A percentile compares a stretch with the other conserved stretches of the same genome.
phyloP scores from a whole-genome alignment of 2,329 filamentous ascomycete genomes.

The Calonectria honghensis region DNA sequence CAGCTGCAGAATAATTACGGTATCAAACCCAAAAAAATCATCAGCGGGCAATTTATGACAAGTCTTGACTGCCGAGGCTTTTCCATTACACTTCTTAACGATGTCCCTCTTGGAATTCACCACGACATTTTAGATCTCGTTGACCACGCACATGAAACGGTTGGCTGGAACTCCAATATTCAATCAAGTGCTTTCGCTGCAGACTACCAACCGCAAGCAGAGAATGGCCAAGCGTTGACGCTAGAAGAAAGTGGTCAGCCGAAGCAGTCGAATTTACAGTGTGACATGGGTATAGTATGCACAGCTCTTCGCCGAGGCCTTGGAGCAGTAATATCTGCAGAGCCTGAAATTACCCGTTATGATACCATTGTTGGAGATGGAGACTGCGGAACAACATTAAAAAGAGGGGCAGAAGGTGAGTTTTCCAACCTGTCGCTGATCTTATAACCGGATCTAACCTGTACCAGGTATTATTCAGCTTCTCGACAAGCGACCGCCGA shows the following conservation, averaged over 20 bases:
- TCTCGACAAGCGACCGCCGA: background rate
- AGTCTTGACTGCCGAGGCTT: constrained; percentile 83
- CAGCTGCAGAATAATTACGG: constrained; percentile 34
- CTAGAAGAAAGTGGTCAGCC: background rate
- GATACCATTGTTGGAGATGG: constrained; percentile 36
- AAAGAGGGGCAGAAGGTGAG: constrained; percentile 24
- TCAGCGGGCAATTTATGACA: constrained; percentile 77
- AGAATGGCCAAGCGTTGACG: background rate
- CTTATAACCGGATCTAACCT: background rate
- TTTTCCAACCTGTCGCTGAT: too few relatives aligned
- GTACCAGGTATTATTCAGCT: background rate
- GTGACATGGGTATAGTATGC: background rate
- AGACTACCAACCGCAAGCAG: background rate
- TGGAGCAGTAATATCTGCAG: constrained; percentile 12
- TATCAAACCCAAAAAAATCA: constrained; percentile 66
- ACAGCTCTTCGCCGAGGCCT: background rate
- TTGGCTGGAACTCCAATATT: background rate
- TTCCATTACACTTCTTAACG: constrained; percentile 71
- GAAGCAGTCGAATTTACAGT: background rate
- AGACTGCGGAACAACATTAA: constrained; percentile 34
- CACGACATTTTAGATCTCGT: background rate
- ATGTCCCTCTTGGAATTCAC: background rate
- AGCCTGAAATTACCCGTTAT: constrained; percentile 18
- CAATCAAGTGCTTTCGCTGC: background rate
- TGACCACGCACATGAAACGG: background rate